Evolutionary conservation across 2,329 filamentous ascomycete genomes (phyloP).

Genomic region (Fusarium hostae): DNA sequence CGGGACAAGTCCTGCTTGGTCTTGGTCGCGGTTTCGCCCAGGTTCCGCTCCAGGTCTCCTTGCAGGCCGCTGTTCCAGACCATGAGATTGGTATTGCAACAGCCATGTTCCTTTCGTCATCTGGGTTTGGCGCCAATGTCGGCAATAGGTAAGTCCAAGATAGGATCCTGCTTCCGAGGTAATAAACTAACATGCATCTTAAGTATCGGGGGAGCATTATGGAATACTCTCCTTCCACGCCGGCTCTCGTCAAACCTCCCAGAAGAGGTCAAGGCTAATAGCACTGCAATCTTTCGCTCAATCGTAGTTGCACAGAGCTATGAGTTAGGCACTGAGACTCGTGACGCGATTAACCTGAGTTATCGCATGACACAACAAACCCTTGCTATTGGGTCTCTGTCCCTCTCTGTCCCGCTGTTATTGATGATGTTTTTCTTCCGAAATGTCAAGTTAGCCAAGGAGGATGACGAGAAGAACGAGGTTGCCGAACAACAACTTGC

Average conservation of each 20-base stretch:
- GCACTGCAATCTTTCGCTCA: constrained; percentile 38
- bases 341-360: constrained; percentile 28
- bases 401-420: constrained; percentile 20
- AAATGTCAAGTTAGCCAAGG: constrained; percentile 24
- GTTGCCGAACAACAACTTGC: background rate
- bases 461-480: background rate
- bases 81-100: constrained; percentile 51
- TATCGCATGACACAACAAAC: constrained; percentile 35
- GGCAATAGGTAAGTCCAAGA: constrained; percentile 40
- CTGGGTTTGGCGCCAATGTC: constrained; percentile 45
- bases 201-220: constrained; percentile 50
- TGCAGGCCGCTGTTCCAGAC: constrained; percentile 47
- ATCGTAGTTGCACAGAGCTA: constrained; percentile 40
- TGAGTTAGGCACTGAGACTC: background rate
- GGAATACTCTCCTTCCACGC: constrained; percentile 41
- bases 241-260: constrained; percentile 39
- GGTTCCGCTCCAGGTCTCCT: constrained; percentile 47
- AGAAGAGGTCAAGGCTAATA: constrained; percentile 19
- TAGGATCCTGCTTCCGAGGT: background rate
- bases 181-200: background rate
- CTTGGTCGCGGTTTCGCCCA: constrained; percentile 42
- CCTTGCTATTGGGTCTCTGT: constrained; percentile 32
- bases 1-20: constrained; percentile 45
- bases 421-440: constrained; percentile 34
- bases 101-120: constrained; percentile 47